A percentile compares a stretch with the other conserved stretches of the same genome.
Conservation (phyloP, 2,329 filamentous ascomycete species). For the Cryoendolithus antarcticus region DNA sequence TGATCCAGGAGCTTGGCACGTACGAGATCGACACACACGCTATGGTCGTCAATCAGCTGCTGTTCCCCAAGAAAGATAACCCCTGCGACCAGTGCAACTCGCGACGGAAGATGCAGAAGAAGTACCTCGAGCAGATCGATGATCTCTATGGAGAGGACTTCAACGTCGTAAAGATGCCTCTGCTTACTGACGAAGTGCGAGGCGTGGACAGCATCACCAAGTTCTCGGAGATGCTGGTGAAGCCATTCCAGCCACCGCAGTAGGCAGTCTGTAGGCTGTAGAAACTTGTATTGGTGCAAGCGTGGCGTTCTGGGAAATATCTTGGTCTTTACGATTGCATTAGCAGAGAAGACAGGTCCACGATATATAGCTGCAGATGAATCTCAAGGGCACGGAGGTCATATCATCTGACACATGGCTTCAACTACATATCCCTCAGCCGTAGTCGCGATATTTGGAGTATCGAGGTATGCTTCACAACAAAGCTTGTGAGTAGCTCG, state of each 20-base stretch:
- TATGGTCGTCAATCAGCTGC: constrained; percentile 94
- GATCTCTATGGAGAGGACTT: constrained; percentile 95
- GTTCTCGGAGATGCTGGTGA: constrained; percentile 76
- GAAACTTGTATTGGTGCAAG: no score
- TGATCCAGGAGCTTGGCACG: constrained; percentile 93
- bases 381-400: constrained; percentile 5
- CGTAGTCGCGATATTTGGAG: no score
- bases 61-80: constrained; percentile 78
- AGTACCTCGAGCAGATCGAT: constrained; percentile 97
- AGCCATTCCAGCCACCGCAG: constrained; percentile 57
- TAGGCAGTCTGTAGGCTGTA: no score
- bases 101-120: constrained; percentile 95
- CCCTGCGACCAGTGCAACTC: constrained; percentile 93
- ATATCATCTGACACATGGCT: constrained; percentile 7
- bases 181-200: constrained; percentile 88
- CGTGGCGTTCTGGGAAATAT: no score
- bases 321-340: no score
- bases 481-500: background rate
- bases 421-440: no score
- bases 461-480: background rate
- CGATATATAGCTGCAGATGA: no score
- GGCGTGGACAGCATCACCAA: constrained; percentile 88
- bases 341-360: no score
- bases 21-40: constrained; percentile 94
- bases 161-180: constrained; percentile 96